These are phyloP conservation scores for Phoenix dactylifera DNA, from an alignment of 176 grass and related monocot species.

Conservation along the genomic window DNA sequence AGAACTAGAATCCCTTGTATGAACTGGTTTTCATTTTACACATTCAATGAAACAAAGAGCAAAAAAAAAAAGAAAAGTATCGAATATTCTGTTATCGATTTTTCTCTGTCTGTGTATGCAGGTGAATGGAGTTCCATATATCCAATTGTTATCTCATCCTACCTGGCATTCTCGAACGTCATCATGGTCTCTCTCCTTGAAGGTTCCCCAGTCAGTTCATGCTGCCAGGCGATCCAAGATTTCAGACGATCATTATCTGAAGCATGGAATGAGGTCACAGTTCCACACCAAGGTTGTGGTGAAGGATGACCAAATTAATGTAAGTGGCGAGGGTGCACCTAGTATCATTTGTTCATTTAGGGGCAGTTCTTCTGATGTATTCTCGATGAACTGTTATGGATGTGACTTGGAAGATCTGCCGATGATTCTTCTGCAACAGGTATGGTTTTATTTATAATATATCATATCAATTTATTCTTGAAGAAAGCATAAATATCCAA, in stretches of 20 bases:
- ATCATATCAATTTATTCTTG: too few relatives aligned
- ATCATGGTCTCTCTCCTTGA: conserved; percentile 83
- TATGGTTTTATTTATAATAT: conserved; percentile 15
- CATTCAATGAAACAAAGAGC: background rate
- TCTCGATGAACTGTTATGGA: conserved; percentile 51
- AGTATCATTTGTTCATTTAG: conserved; percentile 55
- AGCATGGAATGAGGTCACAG: conserved; percentile 52
- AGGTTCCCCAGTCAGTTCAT: conserved; percentile 54
- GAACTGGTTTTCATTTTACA: conserved; percentile 14
- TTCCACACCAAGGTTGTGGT: conserved; percentile 72
- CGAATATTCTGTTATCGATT: too few relatives aligned
- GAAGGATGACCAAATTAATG: conserved; percentile 82
- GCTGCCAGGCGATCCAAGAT: conserved; percentile 22
- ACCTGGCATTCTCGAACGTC: conserved; percentile 93
- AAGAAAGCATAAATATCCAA: too few relatives aligned
- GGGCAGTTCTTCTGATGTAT: conserved; percentile 30
- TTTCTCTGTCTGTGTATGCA: conserved; percentile 20
- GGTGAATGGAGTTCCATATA: conserved; percentile 77
- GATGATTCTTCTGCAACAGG: conserved; percentile 93
- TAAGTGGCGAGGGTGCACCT: conserved; percentile 64
- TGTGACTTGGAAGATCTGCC: conserved; percentile 94
- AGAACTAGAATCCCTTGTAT: conserved; percentile 77
- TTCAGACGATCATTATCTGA: conserved; percentile 33
- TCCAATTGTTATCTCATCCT: conserved; percentile 57
- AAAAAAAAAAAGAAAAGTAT: too few relatives aligned